phyloP scores from a whole-genome alignment of 257 asterid species.

The Petunia secreta region DNA sequence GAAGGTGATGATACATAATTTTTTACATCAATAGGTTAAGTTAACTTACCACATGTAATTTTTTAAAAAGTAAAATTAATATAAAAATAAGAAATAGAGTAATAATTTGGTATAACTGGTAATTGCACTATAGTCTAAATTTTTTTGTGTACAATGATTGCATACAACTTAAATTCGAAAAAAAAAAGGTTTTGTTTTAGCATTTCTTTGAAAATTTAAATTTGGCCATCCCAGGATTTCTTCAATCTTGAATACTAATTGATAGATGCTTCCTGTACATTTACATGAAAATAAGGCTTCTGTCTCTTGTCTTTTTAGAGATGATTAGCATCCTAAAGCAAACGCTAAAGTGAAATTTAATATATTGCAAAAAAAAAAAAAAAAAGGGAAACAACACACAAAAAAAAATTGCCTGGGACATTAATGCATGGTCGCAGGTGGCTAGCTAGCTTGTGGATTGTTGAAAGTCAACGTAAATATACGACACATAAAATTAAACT shows the following conservation, averaged over 20 bases:
- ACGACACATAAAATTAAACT: neutral
- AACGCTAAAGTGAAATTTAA: neutral
- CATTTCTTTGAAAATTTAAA: no score
- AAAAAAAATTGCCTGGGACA: neutral
- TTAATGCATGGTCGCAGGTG: neutral
- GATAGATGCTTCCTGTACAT: neutral
- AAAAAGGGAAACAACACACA: neutral
- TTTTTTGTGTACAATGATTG: no score
- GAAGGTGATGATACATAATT: no score
- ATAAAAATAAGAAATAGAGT: no score
- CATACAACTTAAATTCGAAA: no score
- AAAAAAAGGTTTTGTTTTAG: neutral
- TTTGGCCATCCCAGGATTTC: neutral
- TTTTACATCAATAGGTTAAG: no score
- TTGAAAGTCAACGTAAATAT: constrained; percentile 17
- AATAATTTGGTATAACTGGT: no score
- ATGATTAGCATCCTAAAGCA: neutral
- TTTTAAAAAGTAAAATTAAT: no score
- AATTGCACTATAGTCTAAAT: no score
- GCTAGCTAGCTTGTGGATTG: no score
- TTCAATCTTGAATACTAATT: neutral
- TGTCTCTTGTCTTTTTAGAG: neutral
- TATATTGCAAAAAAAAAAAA: neutral
- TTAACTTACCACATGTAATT: no score
- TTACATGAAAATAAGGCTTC: constrained; percentile 8